phyloP scores from a whole-genome alignment of 2,329 filamentous ascomycete species.

The Zarea fungicola region DNA sequence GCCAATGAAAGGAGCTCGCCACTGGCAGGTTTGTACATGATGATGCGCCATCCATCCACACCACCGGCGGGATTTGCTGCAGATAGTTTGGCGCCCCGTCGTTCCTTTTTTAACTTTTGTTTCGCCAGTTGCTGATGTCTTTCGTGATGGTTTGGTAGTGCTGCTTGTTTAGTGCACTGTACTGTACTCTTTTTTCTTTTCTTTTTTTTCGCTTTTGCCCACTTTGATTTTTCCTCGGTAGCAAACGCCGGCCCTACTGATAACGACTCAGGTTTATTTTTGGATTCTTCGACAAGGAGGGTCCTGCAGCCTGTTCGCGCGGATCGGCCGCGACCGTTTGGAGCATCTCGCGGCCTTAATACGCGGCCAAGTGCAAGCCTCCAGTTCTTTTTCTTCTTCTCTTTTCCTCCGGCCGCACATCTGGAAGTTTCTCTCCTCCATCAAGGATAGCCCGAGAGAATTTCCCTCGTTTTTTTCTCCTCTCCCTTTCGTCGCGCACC shows the following conservation, averaged over 20 bases:
- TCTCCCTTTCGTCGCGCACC: too few species aligned
- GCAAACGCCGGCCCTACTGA: neutral
- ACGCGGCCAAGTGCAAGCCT: conserved; percentile 7
- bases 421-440: neutral
- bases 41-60: conserved; percentile 4
- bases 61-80: neutral
- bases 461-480: neutral
- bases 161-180: neutral
- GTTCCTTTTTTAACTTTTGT: conserved; percentile 1
- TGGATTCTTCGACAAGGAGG: neutral
- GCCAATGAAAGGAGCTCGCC: neutral
- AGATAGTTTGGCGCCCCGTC: conserved; percentile 7
- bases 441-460: neutral
- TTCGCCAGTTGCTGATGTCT: conserved; percentile 5
- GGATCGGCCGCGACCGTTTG: neutral
- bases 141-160: conserved; percentile 5
- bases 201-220: neutral
- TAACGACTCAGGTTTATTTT: conserved; percentile 1
- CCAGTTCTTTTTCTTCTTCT: neutral
- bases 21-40: neutral
- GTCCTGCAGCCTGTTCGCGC: neutral
- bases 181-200: conserved; percentile 1
- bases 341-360: neutral
- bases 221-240: neutral
- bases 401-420: neutral